Percentiles rank a stretch among this genome's conserved stretches.
Conservation (phyloP, 768 basidiomycete genomes). For the Boletus subparvulus region DNA sequence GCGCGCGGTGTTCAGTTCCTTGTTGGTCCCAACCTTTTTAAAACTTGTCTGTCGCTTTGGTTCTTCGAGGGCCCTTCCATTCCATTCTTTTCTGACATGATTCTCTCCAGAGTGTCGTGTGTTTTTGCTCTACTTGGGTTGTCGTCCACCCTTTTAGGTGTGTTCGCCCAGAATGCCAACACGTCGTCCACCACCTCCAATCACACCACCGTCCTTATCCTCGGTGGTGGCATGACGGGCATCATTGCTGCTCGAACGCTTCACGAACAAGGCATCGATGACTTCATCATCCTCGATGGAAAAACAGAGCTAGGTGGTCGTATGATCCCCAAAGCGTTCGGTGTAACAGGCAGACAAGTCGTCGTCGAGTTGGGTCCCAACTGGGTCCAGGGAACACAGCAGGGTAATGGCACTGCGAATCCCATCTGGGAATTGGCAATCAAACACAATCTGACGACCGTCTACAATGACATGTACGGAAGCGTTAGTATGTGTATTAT, state of each 20-base stretch:
- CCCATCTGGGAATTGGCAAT: constrained; percentile 58
- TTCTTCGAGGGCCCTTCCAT: too few species aligned
- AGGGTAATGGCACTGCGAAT: constrained; percentile 50
- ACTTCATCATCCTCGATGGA: constrained; percentile 63
- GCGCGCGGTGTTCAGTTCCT: too few species aligned
- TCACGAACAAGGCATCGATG: constrained; percentile 48
- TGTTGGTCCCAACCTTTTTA: too few species aligned
- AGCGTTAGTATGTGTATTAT: constrained; percentile 40
- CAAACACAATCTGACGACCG: constrained; percentile 52
- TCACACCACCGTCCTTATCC: constrained; percentile 48
- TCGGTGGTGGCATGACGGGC: constrained; percentile 67
- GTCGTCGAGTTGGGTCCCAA: constrained; percentile 59
- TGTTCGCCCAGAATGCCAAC: constrained; percentile 4
- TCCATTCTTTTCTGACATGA: constrained; percentile 10
- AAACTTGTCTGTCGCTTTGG: too few species aligned
- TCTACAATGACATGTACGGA: constrained; percentile 43
- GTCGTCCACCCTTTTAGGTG: background rate
- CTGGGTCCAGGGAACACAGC: constrained; percentile 59
- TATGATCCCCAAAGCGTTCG: constrained; percentile 50
- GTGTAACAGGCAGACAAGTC: constrained; percentile 34
- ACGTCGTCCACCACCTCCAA: constrained; percentile 3
- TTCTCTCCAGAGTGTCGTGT: background rate
- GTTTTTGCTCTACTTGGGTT: background rate
- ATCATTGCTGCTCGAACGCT: constrained; percentile 63
- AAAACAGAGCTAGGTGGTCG: constrained; percentile 60